Base-by-base conservation (phyloP, 225 moss, liverwort and hornwort genomes). In the Straminergon stramineum region DNA sequence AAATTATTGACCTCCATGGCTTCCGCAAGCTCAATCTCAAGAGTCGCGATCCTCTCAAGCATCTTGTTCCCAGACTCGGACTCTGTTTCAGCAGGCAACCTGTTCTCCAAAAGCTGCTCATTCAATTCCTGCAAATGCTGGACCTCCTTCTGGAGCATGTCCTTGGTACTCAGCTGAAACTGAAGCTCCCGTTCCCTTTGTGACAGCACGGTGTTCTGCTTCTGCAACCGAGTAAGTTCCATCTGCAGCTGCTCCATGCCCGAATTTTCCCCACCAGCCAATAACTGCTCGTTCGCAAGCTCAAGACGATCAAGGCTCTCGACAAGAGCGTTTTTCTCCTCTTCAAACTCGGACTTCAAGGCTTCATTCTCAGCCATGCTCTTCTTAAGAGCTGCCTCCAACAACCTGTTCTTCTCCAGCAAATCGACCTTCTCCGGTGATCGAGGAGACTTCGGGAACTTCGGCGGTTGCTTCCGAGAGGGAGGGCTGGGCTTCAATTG, bases 241-340 rank as follows among this genome's bases (percentile, higher is more conserved):
- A 93, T 90, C 28, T 94, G 94, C n/a, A 94, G 88, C 90, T 94
- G 94, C 90, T 94, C 94, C 94, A 94, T 93, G 51, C 94, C 93
- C 34, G 93, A 93, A 51, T 94, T 94, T 43, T 94, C 94, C 41
- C 93, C 94, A n/a, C 94, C 94, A 60, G 93, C 90, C 66, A 94
- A 60, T 6, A 94, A 85, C 81, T 94, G 94, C 75, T 94, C 94
- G 19, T 93, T 94, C 1, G 94, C 94, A 74, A 94, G 90, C 85
- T 94, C 93, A 22, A 94, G 93, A 35, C 94, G 93, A 85, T 94
- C 94, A 24, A 94, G 90, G 73, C 90, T 93, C 86, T 94, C 93
- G 11, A 92, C 79, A 14, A 94, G 75, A 39, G 31, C 37, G 37
- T 28, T 91, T 30, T n/a, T 94, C 81, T 94, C 94, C 67, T 94